These are phyloP conservation scores for Cystobasidium ongulense DNA, from an alignment of 768 basidiomycete species.

Conservation along the genomic window DNA sequence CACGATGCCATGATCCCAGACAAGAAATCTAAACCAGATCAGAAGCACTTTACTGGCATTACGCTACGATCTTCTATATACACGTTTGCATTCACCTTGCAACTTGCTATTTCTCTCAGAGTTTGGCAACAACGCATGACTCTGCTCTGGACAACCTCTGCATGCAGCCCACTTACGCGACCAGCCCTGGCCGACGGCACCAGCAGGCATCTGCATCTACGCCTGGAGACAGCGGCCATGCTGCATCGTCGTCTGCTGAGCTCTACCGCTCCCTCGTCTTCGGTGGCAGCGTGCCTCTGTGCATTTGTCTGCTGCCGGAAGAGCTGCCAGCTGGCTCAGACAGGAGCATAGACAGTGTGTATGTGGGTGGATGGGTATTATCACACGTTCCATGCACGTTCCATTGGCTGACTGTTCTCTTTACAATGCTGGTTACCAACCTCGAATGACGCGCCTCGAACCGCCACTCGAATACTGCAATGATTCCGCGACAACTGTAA, in stretches of 20 bases:
- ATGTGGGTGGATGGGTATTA: too few relatives aligned
- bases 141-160: background rate
- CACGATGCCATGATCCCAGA: background rate
- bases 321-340: conserved; percentile 27
- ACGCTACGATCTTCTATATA: too few relatives aligned
- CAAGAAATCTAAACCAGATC: too few relatives aligned
- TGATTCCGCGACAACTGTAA: background rate
- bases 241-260: conserved; percentile 3
- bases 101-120: too few relatives aligned
- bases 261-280: conserved; percentile 22
- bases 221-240: background rate
- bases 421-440: background rate
- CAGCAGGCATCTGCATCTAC: conserved; percentile 7
- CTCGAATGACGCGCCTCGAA: background rate
- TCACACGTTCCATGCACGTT: too few relatives aligned
- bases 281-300: conserved; percentile 19
- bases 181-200: conserved; percentile 14
- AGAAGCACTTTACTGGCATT: too few relatives aligned
- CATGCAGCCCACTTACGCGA: background rate
- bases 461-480: background rate
- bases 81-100: too few relatives aligned
- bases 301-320: conserved; percentile 10
- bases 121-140: too few relatives aligned
- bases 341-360: conserved; percentile 18
- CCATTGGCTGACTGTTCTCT: background rate